Evolutionary conservation across 2,329 filamentous ascomycete species (phyloP).

Genomic region (Penicillium nordicum): DNA sequence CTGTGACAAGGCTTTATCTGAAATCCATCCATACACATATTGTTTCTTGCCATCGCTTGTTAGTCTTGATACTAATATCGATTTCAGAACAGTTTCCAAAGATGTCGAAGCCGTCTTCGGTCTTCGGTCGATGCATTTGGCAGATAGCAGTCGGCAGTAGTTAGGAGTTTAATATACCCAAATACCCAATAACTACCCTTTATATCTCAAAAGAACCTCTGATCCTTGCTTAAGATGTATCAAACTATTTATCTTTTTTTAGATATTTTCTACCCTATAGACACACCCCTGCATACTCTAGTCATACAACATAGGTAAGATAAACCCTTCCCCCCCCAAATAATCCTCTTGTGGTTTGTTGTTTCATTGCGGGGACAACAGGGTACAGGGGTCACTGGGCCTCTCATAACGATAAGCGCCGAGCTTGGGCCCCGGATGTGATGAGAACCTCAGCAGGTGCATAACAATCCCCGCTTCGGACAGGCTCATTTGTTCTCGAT

Average conservation of each 20-base stretch:
- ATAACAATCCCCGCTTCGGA: slow-evolving; percentile 23
- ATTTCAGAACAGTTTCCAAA: slow-evolving; percentile 7
- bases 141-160: slow-evolving; percentile 15
- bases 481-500: slow-evolving; percentile 12
- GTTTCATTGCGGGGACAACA: slow-evolving; percentile 13
- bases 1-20: slow-evolving; percentile 66
- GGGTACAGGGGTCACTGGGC: slow-evolving; percentile 5
- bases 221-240: neutral
- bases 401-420: slow-evolving; percentile 32
- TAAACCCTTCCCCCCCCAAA: neutral
- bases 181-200: neutral
- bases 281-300: slow-evolving; percentile 5
- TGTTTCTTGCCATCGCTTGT: slow-evolving; percentile 14
- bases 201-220: neutral
- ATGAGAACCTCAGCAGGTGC: slow-evolving; percentile 29
- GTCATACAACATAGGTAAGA: neutral
- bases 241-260: neutral
- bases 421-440: slow-evolving; percentile 30
- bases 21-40: slow-evolving; percentile 12
- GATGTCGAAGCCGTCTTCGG: neutral
- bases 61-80: slow-evolving; percentile 18
- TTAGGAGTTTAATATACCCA: slow-evolving; percentile 5
- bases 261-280: neutral
- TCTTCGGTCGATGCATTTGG: slow-evolving; percentile 7
- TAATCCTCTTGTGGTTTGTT: slow-evolving; percentile 13